Evolutionary conservation across 768 basidiomycete species (phyloP).

Genomic region (Boletus subparvulus): DNA sequence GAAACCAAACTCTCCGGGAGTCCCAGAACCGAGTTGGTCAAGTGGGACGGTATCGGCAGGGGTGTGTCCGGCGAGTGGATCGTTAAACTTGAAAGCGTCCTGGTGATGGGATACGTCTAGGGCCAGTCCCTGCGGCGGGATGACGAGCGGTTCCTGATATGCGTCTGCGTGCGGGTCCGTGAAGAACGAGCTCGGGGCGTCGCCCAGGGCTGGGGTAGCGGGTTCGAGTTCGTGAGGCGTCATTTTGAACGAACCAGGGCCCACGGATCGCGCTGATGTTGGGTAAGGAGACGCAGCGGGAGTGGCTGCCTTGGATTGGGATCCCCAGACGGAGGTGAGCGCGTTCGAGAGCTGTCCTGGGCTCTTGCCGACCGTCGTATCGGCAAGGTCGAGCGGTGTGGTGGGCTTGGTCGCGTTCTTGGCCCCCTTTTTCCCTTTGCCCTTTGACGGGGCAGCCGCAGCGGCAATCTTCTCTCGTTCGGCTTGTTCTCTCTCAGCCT

Average conservation of each 20-base stretch:
- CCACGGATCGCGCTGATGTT: slow-evolving; percentile 23
- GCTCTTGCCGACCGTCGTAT: slow-evolving; percentile 39
- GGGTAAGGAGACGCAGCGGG: slow-evolving; percentile 31
- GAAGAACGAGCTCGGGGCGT: slow-evolving; percentile 7
- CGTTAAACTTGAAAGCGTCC: background rate
- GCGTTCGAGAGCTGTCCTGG: slow-evolving; percentile 41
- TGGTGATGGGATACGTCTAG: slow-evolving; percentile 14
- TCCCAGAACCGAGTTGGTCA: slow-evolving; percentile 16
- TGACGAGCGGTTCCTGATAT: background rate
- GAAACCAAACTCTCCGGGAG: background rate
- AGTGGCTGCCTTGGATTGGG: slow-evolving; percentile 28
- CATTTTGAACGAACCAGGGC: slow-evolving; percentile 1
- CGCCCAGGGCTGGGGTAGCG: slow-evolving; percentile 13
- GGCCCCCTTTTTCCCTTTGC: slow-evolving; percentile 16
- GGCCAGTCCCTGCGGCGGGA: slow-evolving; percentile 2
- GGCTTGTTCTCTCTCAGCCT: slow-evolving; percentile 7
- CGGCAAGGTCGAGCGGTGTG: slow-evolving; percentile 35
- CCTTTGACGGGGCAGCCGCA: slow-evolving; percentile 1
- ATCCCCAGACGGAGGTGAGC: slow-evolving; percentile 52
- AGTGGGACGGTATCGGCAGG: slow-evolving; percentile 30
- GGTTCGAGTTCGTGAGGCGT: slow-evolving; percentile 7
- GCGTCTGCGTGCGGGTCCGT: background rate
- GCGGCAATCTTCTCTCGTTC: slow-evolving; percentile 14
- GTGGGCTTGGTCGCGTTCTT: slow-evolving; percentile 25
- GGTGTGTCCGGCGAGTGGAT: slow-evolving; percentile 17